Conservation (phyloP, 805 yeast species). For the Yamadazyma scolyti region DNA sequence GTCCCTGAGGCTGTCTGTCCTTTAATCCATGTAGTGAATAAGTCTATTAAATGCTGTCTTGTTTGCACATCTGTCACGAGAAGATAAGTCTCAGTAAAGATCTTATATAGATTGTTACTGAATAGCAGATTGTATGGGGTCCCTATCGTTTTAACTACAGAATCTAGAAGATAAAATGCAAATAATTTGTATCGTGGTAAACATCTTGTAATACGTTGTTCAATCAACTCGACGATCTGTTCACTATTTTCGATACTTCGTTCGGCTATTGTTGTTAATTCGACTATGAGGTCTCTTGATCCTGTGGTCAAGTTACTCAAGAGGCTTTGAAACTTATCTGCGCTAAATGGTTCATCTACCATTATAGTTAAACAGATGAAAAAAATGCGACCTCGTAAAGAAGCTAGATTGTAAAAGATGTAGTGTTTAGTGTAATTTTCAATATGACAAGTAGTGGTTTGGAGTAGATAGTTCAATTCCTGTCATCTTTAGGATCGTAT, state of each 20-base stretch:
- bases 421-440: too few species aligned
- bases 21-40: slow-evolving; percentile 38
- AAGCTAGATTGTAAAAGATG: too few species aligned
- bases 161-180: slow-evolving; percentile 37
- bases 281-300: slow-evolving; percentile 35
- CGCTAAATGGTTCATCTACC: slow-evolving; percentile 21
- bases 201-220: slow-evolving; percentile 31
- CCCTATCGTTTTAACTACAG: slow-evolving; percentile 40
- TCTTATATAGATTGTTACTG: slow-evolving; percentile 28
- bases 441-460: too few species aligned
- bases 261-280: slow-evolving; percentile 37
- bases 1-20: slow-evolving; percentile 32
- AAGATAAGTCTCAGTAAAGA: slow-evolving; percentile 36
- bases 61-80: slow-evolving; percentile 38
- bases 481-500: too few species aligned
- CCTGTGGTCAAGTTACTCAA: slow-evolving; percentile 33
- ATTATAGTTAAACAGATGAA: too few species aligned
- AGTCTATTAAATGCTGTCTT: slow-evolving; percentile 35
- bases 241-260: slow-evolving; percentile 26
- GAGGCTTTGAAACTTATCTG: slow-evolving; percentile 27
- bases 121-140: slow-evolving; percentile 40
- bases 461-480: too few species aligned
- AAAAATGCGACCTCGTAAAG: too few species aligned
- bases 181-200: slow-evolving; percentile 36
- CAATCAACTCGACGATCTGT: slow-evolving; percentile 30